Base-by-base conservation (phyloP, 2,329 filamentous ascomycete genomes). In the Botryotinia narcissicola region DNA sequence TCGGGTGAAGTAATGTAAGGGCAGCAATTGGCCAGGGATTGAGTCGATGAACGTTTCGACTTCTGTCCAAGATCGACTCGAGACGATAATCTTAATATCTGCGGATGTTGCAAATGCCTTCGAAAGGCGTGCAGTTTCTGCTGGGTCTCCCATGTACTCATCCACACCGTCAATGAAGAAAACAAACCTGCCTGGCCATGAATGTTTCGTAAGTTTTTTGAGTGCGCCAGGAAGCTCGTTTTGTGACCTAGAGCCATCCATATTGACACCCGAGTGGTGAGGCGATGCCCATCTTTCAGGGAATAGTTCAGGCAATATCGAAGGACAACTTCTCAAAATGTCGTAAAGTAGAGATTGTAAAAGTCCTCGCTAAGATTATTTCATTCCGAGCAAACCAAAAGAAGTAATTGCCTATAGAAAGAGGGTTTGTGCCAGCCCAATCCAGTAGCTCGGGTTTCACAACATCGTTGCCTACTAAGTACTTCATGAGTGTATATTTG, bases 301-400 rank as follows among this genome's bases (percentile, higher is more conserved):
- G 35, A 73, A 72, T 0, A 75, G 16, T 4, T 10, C 32, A n/a
- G 67, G 68, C 14, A 75, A 54, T 29, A 75, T 37, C 4, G 37
- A 60, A 18, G 37, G 35, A 60, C 69, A n/a, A 2, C 54, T 14
- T 16, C 54, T 16, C n/a, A 75, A 32, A 5, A 70, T 60, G 5
- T 73, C n/a, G 54, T 71, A 71, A 5, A 76, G 51, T 14, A 76
- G 61, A 10, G 75, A 68, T 59, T 67, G 61, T 4, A 77, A 25
- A 14, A 77, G 69, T 12, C 76, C 75, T 25, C 62, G 12, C 54
- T 75, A 37, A 5, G 73, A 73, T 42, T 67, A 74, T 42, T 35
- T 20, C 22, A 1, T 81, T 82, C 8, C 83, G 83, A 37, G 81
- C 81, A 7, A 80, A 84, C 84, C 84, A 86, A 71, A 86, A 85